A percentile compares a stretch with the other conserved stretches of the same genome.
Evolutionary conservation across 352 stramenopile species (phyloP).

Genomic region (Achlya hypogyna): DNA sequence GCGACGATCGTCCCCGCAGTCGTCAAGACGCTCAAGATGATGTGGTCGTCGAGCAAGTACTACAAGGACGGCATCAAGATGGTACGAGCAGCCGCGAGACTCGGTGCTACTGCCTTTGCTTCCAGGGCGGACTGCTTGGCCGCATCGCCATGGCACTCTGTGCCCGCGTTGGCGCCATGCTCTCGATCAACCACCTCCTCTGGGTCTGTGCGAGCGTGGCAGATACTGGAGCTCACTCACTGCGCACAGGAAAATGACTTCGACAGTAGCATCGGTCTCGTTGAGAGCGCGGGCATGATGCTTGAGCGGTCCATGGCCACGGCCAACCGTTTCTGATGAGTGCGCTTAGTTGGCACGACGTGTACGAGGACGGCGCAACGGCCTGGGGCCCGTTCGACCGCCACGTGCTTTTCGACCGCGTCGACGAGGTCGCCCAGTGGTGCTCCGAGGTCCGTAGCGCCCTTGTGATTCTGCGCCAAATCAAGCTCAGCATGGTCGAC

Average conservation of each 20-base stretch:
- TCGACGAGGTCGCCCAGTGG: slow-evolving; percentile 11
- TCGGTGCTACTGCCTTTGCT: neutral
- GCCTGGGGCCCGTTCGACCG: slow-evolving; percentile 12
- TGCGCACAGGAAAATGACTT: slow-evolving; percentile 1
- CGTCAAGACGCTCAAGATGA: slow-evolving; percentile 21
- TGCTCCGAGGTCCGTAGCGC: slow-evolving; percentile 16
- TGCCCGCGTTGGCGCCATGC: neutral
- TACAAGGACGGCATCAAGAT: slow-evolving; percentile 18
- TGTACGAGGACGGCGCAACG: neutral
- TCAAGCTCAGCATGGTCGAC: neutral
- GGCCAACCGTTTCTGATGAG: no score
- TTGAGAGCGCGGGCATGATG: slow-evolving; percentile 17
- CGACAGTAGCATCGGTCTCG: slow-evolving; percentile 6
- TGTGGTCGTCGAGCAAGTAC: slow-evolving; percentile 20
- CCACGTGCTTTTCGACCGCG: slow-evolving; percentile 6
- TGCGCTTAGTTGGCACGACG: slow-evolving; percentile 13
- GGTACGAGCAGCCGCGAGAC: neutral
- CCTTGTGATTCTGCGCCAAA: slow-evolving; percentile 11
- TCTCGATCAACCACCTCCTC: neutral
- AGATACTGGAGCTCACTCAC: no score
- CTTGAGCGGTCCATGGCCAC: slow-evolving; percentile 14
- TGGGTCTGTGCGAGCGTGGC: neutral
- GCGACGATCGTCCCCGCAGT: slow-evolving; percentile 9
- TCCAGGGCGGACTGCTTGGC: slow-evolving; percentile 4
- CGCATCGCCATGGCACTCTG: slow-evolving; percentile 7